phyloP scores from a whole-genome alignment of 1,284 basidiomycete species.

The Microbotryum silenes-acaulis region DNA sequence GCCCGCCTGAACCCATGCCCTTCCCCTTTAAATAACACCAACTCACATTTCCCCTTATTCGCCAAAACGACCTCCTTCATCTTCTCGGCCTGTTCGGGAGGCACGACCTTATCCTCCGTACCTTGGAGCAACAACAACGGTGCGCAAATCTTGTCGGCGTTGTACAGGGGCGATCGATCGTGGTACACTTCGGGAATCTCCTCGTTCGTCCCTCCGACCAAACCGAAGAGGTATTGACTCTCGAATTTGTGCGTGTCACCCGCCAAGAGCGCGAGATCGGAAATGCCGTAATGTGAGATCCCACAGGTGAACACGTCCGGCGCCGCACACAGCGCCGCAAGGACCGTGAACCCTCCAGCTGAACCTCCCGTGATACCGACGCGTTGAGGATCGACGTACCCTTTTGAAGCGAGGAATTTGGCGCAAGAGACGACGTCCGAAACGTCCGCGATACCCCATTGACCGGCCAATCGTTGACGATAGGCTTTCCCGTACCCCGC shows the following conservation, averaged over 20 bases:
- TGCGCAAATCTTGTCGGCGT: slow-evolving; percentile 48
- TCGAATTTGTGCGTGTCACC: slow-evolving; percentile 54
- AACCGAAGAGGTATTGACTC: slow-evolving; percentile 38
- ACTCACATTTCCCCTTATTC: slow-evolving; percentile 47
- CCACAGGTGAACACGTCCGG: slow-evolving; percentile 48
- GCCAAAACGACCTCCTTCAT: slow-evolving; percentile 38
- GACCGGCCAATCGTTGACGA: slow-evolving; percentile 50
- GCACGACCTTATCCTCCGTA: slow-evolving; percentile 34
- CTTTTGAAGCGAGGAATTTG: slow-evolving; percentile 44
- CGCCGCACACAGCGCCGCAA: slow-evolving; percentile 47
- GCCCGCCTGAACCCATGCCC: slow-evolving; percentile 53
- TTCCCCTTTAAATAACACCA: slow-evolving; percentile 50
- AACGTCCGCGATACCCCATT: slow-evolving; percentile 64
- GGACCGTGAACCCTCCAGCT: slow-evolving; percentile 54
- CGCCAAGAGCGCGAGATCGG: slow-evolving; percentile 49
- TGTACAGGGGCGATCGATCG: slow-evolving; percentile 48
- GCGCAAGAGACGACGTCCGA: slow-evolving; percentile 54
- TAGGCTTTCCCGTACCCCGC: slow-evolving; percentile 56
- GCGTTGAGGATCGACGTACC: slow-evolving; percentile 51
- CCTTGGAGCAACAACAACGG: slow-evolving; percentile 49
- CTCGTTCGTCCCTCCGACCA: slow-evolving; percentile 52
- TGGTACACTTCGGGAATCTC: slow-evolving; percentile 49
- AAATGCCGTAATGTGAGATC: slow-evolving; percentile 52
- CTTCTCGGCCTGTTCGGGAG: slow-evolving; percentile 13
- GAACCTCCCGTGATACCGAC: slow-evolving; percentile 56